Conservation (phyloP, 176 grass and related monocot genomes). For the Secale cereale region DNA sequence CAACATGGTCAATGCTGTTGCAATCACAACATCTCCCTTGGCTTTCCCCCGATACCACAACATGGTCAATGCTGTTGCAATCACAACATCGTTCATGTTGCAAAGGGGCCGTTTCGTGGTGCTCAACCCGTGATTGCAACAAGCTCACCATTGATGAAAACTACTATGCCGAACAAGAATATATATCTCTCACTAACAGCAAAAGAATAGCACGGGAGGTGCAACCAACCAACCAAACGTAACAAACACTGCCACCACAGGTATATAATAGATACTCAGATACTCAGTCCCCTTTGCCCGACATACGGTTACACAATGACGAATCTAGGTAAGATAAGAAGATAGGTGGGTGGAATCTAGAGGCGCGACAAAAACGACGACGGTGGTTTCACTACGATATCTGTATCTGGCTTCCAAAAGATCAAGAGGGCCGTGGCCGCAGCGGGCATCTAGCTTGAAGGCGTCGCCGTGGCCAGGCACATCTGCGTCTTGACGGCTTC, state of each 20-base stretch:
- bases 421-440: neutral
- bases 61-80: too few relatives aligned
- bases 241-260: slow-evolving; percentile 29
- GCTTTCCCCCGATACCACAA: too few relatives aligned
- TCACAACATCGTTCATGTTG: too few relatives aligned
- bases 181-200: slow-evolving; percentile 8
- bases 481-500: slow-evolving; percentile 77
- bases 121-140: too few relatives aligned
- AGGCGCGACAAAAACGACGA: slow-evolving; percentile 16
- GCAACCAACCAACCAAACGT: slow-evolving; percentile 29
- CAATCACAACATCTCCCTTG: too few relatives aligned
- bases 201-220: slow-evolving; percentile 21
- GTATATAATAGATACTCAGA: slow-evolving; percentile 13
- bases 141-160: neutral
- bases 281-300: neutral
- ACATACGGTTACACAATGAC: neutral
- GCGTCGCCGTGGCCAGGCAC: slow-evolving; percentile 43
- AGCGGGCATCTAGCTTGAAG: slow-evolving; percentile 40
- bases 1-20: too few relatives aligned
- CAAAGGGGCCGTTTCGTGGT: too few relatives aligned
- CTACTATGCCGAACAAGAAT: slow-evolving; percentile 17
- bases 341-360: slow-evolving; percentile 15
- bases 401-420: slow-evolving; percentile 19
- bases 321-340: slow-evolving; percentile 29
- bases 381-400: slow-evolving; percentile 8